Base-by-base conservation (phyloP, 192 early-diverging fungal species). In the Coemansia sp. region DNA sequence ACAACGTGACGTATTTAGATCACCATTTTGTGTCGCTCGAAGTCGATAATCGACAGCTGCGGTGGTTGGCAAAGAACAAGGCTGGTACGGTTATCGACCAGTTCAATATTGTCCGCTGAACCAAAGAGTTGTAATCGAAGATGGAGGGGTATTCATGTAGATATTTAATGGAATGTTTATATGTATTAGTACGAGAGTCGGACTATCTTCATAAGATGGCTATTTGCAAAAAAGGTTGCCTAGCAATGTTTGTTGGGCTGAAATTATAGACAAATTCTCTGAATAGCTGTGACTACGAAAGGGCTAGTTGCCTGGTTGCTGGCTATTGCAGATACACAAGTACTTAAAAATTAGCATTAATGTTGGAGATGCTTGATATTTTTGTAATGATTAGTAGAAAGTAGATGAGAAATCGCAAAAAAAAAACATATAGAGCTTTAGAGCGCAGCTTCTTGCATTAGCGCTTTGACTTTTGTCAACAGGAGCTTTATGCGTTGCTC, bases 21-120 rank as follows among this genome's bases (percentile, higher is more conserved):
- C 85, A 84, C 42, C 87, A 89, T 46, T 89, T 75, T 80, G 87
- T 87, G 4, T 50, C 77, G 2, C 26, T 89, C 6, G 85, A 87
- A 21, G 65, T 75, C 14, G 57, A 53, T 0, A 28, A 67, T 14
- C 61, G 40, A 16, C 49, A 60, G n/a, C 61, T 82, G 37, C 33
- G 46, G 40, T 82, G 80, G 80, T 59, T 68, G 1, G 75, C 69
- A 10, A 39, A 64, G 63, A 66, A 67, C 43, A 39, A 53, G 44
- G 63, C 62, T 35, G 75, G 80, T 10, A 9, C 40, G 2, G 39
- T 72, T 8, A 52, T 82, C 17, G 80, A 82, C 43, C 57, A 69
- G 7, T 77, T 82, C 57, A 55, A 10, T 13, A 71, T 80, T 38
- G 47, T 40, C 21, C 59, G 59, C 21, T 61, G 39, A 40, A 6